These are phyloP conservation scores for Miscanthus lutarioriparius DNA, from an alignment of 176 grass and related monocot genomes.

Conservation along the genomic window DNA sequence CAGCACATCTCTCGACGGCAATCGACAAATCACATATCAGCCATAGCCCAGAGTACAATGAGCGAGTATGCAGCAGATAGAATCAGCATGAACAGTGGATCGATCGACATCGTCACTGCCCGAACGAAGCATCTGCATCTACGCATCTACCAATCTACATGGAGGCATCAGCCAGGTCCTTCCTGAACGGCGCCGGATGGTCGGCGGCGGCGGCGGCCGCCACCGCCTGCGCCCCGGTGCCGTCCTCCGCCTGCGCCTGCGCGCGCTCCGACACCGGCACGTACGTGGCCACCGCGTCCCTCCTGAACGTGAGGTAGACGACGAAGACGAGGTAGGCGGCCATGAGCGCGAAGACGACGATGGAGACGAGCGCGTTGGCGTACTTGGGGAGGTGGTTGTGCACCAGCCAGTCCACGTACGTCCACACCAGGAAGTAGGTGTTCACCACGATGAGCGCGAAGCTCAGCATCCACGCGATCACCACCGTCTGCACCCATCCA, in stretches of 20 bases:
- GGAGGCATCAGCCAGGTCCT: slow-evolving; percentile 41
- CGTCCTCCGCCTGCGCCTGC: slow-evolving; percentile 35
- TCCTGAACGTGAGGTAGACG: slow-evolving; percentile 65
- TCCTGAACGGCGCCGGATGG: slow-evolving; percentile 42
- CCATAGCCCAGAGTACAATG: neutral
- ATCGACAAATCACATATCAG: neutral
- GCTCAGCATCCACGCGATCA: slow-evolving; percentile 51
- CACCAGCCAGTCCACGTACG: slow-evolving; percentile 51
- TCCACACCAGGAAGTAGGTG: slow-evolving; percentile 62
- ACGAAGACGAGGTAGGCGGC: slow-evolving; percentile 44
- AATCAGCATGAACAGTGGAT: neutral
- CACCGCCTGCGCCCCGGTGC: neutral
- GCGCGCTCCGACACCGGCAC: slow-evolving; percentile 25
- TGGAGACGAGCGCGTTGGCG: slow-evolving; percentile 28
- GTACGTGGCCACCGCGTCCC: slow-evolving; percentile 45
- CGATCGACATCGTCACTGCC: neutral
- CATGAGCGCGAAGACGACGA: slow-evolving; percentile 41
- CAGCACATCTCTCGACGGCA: neutral
- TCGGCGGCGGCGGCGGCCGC: neutral
- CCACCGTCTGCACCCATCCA: slow-evolving; percentile 30
- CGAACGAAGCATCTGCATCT: neutral
- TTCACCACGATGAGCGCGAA: slow-evolving; percentile 48
- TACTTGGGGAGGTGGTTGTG: slow-evolving; percentile 48
- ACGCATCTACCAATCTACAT: neutral
- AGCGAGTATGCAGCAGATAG: neutral